Conservation (phyloP, 2,329 filamentous ascomycete species). For the Fonsecaea erecta region DNA sequence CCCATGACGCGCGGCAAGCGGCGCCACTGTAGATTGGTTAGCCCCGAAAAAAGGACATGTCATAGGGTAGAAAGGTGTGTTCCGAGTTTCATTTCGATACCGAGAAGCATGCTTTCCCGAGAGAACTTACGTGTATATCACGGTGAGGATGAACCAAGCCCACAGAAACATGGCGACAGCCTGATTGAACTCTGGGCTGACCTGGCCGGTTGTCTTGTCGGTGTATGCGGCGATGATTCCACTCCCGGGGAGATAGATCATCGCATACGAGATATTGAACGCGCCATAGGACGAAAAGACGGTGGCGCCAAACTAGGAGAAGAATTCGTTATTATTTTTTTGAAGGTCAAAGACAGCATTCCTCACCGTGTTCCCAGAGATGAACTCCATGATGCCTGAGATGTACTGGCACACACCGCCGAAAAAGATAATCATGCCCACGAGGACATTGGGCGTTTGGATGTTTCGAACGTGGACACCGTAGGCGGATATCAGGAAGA, state of each 20-base stretch:
- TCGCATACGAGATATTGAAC: slow-evolving; percentile 48
- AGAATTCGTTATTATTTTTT: no score
- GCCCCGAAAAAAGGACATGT: not conserved
- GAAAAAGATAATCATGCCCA: slow-evolving; percentile 46
- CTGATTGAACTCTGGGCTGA: slow-evolving; percentile 37
- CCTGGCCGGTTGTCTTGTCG: slow-evolving; percentile 38
- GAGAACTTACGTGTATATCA: slow-evolving; percentile 35
- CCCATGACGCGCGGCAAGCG: slow-evolving; percentile 38
- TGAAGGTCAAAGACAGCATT: no score
- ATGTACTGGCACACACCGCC: slow-evolving; percentile 42
- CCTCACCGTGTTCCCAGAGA: slow-evolving; percentile 35
- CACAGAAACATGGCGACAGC: slow-evolving; percentile 40
- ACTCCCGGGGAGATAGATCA: slow-evolving; percentile 47
- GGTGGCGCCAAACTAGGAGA: slow-evolving; percentile 43
- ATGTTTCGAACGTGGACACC: slow-evolving; percentile 39
- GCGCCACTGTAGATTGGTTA: slow-evolving; percentile 23
- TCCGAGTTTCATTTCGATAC: not conserved
- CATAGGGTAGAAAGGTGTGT: no score
- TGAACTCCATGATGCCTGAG: slow-evolving; percentile 40
- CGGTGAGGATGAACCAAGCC: slow-evolving; percentile 42
- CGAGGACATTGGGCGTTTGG: slow-evolving; percentile 40
- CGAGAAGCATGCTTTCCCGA: not conserved
- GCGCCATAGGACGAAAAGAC: slow-evolving; percentile 48
- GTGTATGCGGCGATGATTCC: slow-evolving; percentile 48
- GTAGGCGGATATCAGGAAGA: slow-evolving; percentile 38